Conservation (phyloP, 2,329 filamentous ascomycete species). For the Cladosporium oxysporum region DNA sequence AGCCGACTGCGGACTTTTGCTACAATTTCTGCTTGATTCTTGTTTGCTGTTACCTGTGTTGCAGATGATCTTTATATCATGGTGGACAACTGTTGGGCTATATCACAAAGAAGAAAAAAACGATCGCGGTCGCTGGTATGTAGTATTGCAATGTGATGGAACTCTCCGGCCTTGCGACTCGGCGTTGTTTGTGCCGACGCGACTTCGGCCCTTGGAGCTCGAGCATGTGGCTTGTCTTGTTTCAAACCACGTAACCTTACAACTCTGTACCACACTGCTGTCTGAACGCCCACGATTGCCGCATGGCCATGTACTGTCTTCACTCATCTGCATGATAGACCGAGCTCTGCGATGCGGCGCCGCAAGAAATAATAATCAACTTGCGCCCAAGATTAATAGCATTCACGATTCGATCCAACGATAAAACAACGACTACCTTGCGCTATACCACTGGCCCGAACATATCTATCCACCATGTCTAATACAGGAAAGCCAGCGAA, state of each 20-base stretch:
- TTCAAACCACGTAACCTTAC: constrained; percentile 18
- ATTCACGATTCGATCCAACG: not conserved
- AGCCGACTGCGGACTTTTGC: too few species aligned
- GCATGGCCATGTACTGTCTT: not conserved
- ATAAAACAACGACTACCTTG: not conserved
- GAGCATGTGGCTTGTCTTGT: constrained; percentile 16
- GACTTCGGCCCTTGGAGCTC: constrained; percentile 9
- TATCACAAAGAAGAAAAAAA: too few species aligned
- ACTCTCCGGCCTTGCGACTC: not conserved
- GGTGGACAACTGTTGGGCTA: too few species aligned
- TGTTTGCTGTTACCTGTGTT: too few species aligned
- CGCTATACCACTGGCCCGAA: not conserved
- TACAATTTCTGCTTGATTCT: too few species aligned
- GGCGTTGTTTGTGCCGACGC: constrained; percentile 17
- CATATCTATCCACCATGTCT: constrained; percentile 13
- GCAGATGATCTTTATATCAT: too few species aligned
- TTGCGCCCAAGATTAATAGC: not conserved
- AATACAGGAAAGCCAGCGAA: constrained; percentile 5
- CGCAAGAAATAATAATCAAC: constrained; percentile 23
- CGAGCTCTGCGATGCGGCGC: constrained; percentile 29
- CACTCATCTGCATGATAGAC: constrained; percentile 13
- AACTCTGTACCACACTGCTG: not conserved
- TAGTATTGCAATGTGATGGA: too few species aligned
- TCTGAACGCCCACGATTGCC: not conserved
- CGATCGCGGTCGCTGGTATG: too few species aligned